Evolutionary conservation across 768 basidiomycete species (phyloP).

Genomic region (Daedalea quercina): DNA sequence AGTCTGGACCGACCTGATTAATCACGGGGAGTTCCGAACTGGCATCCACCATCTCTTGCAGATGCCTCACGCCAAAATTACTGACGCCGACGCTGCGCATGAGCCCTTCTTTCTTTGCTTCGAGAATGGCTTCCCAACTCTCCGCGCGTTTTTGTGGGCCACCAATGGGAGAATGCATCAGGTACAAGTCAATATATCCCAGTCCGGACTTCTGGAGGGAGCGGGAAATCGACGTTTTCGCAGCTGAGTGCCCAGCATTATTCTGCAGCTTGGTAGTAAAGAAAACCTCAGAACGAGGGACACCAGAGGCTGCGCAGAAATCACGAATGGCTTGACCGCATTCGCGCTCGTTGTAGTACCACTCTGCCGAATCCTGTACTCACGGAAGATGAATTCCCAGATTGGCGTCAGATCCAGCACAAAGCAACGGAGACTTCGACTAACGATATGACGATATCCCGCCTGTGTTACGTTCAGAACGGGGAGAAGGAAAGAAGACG

Average conservation of each 20-base stretch:
- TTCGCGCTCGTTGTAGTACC: slow-evolving; percentile 62
- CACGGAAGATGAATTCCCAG: background rate
- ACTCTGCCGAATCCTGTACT: slow-evolving; percentile 39
- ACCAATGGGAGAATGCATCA: slow-evolving; percentile 64
- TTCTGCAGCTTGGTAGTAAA: slow-evolving; percentile 64
- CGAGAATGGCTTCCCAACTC: slow-evolving; percentile 61
- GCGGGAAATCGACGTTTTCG: slow-evolving; percentile 41
- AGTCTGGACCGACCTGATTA: slow-evolving; percentile 42
- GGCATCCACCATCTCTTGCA: slow-evolving; percentile 43
- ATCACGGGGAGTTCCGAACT: slow-evolving; percentile 47
- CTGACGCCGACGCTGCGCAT: slow-evolving; percentile 62
- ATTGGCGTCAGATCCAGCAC: background rate
- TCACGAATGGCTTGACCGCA: slow-evolving; percentile 55
- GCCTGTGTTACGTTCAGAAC: slow-evolving; percentile 30
- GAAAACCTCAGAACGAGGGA: slow-evolving; percentile 54
- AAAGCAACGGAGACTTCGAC: slow-evolving; percentile 12
- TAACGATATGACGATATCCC: slow-evolving; percentile 59
- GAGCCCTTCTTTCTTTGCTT: slow-evolving; percentile 53
- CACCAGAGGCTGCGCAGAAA: slow-evolving; percentile 40
- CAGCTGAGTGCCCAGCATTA: slow-evolving; percentile 46
- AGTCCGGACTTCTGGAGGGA: slow-evolving; percentile 49
- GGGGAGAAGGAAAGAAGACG: slow-evolving; percentile 1
- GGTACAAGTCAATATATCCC: slow-evolving; percentile 66
- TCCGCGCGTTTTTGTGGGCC: slow-evolving; percentile 49
- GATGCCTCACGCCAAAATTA: slow-evolving; percentile 52